Evolutionary conservation across 1,284 basidiomycete genomes (phyloP).

Genomic region (Polyporus tsugae): DNA sequence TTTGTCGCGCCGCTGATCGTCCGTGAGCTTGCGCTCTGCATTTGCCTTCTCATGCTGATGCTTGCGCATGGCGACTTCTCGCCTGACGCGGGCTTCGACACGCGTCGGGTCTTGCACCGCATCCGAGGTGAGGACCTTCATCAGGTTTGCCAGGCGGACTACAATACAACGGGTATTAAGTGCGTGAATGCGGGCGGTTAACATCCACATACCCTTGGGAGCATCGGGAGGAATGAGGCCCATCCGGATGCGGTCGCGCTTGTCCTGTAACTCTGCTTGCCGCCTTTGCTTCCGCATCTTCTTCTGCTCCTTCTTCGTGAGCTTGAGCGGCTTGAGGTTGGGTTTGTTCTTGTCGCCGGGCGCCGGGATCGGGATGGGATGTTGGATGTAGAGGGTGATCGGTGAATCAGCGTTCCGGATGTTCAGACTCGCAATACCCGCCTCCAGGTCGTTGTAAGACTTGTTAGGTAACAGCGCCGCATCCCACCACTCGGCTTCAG

Average conservation of each 20-base stretch:
- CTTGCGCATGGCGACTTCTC: constrained; percentile 92
- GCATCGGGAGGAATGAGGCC: constrained; percentile 94
- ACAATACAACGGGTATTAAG: constrained; percentile 26
- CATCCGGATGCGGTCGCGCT: constrained; percentile 95
- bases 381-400: constrained; percentile 93
- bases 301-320: constrained; percentile 96
- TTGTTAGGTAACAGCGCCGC: constrained; percentile 83
- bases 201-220: constrained; percentile 78
- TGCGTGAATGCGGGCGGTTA: neutral
- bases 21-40: constrained; percentile 88
- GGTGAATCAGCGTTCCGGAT: constrained; percentile 76
- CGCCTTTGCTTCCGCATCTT: constrained; percentile 94
- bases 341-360: constrained; percentile 86
- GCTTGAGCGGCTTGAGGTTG: constrained; percentile 83
- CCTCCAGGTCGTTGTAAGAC: constrained; percentile 78
- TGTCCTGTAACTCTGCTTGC: constrained; percentile 92
- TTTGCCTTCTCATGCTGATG: constrained; percentile 95
- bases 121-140: constrained; percentile 97
- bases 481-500: constrained; percentile 98
- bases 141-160: constrained; percentile 96
- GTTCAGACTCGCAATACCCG: constrained; percentile 64
- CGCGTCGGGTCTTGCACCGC: constrained; percentile 97
- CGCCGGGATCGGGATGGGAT: constrained; percentile 96
- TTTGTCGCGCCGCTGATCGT: constrained; percentile 91
- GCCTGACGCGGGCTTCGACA: constrained; percentile 93